These are phyloP conservation scores for Aspergillus avenaceus DNA, from an alignment of 495 filamentous ascomycete species.

Conservation along the genomic window DNA sequence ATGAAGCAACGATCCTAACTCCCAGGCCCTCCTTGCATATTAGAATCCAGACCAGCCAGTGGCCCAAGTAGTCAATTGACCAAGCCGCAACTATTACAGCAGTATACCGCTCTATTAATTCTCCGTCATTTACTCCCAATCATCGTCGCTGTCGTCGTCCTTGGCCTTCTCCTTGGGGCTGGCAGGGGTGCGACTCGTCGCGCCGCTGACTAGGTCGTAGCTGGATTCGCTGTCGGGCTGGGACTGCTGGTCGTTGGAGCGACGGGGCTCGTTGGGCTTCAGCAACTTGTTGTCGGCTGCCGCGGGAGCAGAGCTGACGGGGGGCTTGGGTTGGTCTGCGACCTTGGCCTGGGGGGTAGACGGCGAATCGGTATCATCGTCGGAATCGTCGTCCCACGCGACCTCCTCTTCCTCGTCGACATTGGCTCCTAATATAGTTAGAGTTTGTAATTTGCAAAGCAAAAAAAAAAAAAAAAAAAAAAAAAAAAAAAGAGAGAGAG, in stretches of 20 bases:
- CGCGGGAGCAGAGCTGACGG: slow-evolving; percentile 21
- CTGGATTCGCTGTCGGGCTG: slow-evolving; percentile 86
- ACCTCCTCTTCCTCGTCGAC: slow-evolving; percentile 72
- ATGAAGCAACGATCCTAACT: slow-evolving; percentile 4
- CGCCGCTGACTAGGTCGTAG: slow-evolving; percentile 89
- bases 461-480: slow-evolving; percentile 17
- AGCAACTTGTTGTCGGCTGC: slow-evolving; percentile 34
- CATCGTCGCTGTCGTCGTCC: slow-evolving; percentile 61
- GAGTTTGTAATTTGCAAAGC: neutral
- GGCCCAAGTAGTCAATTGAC: slow-evolving; percentile 3
- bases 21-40: slow-evolving; percentile 2
- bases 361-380: slow-evolving; percentile 53
- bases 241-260: slow-evolving; percentile 81
- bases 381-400: slow-evolving; percentile 79
- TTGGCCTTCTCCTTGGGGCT: slow-evolving; percentile 68
- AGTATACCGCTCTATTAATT: neutral
- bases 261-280: slow-evolving; percentile 63
- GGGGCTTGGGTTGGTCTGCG: too few relatives aligned
- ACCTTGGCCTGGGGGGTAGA: slow-evolving; percentile 46
- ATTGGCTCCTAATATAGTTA: slow-evolving; percentile 44
- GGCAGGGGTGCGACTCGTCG: slow-evolving; percentile 69
- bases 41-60: slow-evolving; percentile 17
- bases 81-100: neutral
- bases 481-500: slow-evolving; percentile 11
- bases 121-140: slow-evolving; percentile 67